Evolutionary conservation across 148 eudicot species (phyloP), one percentile per base, ranked within the genome.

Genomic region (Limonium bicolor): DNA sequence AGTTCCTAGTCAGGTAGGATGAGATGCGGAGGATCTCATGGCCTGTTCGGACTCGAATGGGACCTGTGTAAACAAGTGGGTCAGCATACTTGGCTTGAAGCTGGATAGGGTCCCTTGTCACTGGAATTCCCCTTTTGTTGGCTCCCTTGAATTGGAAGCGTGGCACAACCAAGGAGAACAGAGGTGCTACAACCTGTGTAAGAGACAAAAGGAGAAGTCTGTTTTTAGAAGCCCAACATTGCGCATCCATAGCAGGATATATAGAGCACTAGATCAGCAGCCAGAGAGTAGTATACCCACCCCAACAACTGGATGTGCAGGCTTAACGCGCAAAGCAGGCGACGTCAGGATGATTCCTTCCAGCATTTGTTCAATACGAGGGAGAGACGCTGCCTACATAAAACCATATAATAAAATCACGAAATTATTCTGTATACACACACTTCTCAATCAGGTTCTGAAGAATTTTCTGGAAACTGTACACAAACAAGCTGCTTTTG

Each of bases 61-160:
- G 87, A 5, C 96, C 96, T 0, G 96, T 86, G 56, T 86, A 86
- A 15, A 86, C 96, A 50, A 86, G 46, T 2, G 96, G 96, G 39
- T 86, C 96, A 2, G 96, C 70, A 70, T 86, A 86, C 66, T 86
- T 86, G 44, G 94, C 96, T 40, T 69, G 13, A 34, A 86, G 96
- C 38, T 80, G 83, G 5, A 70, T 81, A 3, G 96, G 96, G 32
- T 86, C 96, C 47, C 96, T 68, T 42, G 94, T 63, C 48, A 86
- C 96, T 7, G 86, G 74, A 34, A 80, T 75, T 20, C 96, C 96
- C 41, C 73, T 78, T 62, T 82, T 86, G 77, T 82, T 75, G 27
- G 96, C 83, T 18, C 93, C 94, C 78, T 80, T 80, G 51, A 81
- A 86, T 32, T 86, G 96, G 62, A 64, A 86, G 42, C 74, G 70